Percentiles rank a stretch among this genome's conserved stretches.
Conservation (phyloP, 495 filamentous ascomycete species). For the Cercophora sp. region DNA sequence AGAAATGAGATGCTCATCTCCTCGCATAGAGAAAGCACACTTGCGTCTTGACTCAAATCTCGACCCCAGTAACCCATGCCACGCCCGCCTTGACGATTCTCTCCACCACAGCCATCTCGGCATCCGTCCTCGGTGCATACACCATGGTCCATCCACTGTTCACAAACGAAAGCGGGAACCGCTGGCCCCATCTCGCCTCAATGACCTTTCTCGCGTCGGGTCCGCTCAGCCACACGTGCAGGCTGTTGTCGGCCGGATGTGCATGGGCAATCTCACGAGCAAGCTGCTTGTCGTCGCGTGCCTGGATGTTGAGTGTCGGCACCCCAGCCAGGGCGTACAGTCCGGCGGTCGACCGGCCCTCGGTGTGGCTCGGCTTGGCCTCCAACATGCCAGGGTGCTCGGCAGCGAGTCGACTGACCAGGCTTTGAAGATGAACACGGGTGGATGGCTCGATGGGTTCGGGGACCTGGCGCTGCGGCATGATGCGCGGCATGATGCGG, state of each 20-base stretch:
- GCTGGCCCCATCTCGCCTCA: constrained; percentile 11
- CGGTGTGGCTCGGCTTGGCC: constrained; percentile 3
- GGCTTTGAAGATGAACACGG: neutral
- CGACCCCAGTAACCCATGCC: constrained; percentile 5
- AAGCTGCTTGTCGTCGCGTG: constrained; percentile 8
- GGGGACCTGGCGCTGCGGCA: constrained; percentile 12
- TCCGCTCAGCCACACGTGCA: constrained; percentile 12
- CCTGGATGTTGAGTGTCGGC: constrained; percentile 2
- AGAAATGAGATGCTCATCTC: neutral
- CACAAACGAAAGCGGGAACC: constrained; percentile 9
- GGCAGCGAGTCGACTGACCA: neutral
- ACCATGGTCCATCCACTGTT: constrained; percentile 11
- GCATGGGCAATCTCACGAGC: constrained; percentile 9
- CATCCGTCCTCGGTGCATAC: constrained; percentile 5
- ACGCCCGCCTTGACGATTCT: constrained; percentile 10
- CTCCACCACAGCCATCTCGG: constrained; percentile 11
- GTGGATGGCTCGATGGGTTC: constrained; percentile 3
- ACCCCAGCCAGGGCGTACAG: neutral
- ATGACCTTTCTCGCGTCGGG: constrained; percentile 10
- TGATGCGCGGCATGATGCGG: constrained; percentile 13
- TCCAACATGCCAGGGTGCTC: neutral
- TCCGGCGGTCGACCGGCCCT: constrained; percentile 4
- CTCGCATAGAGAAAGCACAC: neutral
- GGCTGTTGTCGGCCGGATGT: constrained; percentile 13
- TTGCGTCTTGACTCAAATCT: neutral